Evolutionary conservation across 1,139 yeast genomes (phyloP).

Genomic region (Arxiozyma telluris): DNA sequence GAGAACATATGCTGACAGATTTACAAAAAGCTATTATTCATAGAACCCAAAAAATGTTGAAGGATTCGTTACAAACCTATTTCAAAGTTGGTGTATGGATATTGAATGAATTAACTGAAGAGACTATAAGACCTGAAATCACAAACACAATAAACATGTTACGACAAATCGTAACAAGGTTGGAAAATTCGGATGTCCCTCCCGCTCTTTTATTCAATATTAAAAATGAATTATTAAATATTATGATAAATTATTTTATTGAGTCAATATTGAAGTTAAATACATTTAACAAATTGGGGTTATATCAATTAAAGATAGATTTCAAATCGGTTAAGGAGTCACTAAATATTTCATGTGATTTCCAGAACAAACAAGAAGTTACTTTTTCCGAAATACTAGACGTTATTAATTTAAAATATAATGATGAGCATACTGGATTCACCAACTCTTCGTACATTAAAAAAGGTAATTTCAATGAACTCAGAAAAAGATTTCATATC

Average conservation of each 20-base stretch:
- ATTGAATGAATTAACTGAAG: conserved; percentile 6
- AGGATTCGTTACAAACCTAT: conserved; percentile 23
- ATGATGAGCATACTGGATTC: conserved; percentile 32
- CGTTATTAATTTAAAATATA: conserved; percentile 33
- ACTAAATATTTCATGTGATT: conserved; percentile 31
- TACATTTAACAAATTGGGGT: conserved; percentile 49
- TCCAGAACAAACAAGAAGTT: conserved; percentile 33
- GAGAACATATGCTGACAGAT: conserved; percentile 16
- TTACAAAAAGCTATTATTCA: conserved; percentile 22
- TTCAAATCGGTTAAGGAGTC: conserved; percentile 38
- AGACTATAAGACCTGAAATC: conserved; percentile 21
- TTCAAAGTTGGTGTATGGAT: conserved; percentile 27
- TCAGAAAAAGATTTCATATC: conserved; percentile 21
- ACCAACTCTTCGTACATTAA: conserved; percentile 27
- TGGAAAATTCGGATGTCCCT: conserved; percentile 24
- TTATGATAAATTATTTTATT: conserved; percentile 42
- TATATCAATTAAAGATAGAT: conserved; percentile 48
- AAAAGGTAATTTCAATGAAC: conserved; percentile 23
- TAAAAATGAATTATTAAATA: conserved; percentile 37
- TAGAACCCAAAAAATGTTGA: conserved; percentile 25
- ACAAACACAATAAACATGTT: conserved; percentile 20
- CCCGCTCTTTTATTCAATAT: conserved; percentile 25
- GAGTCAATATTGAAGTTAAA: conserved; percentile 58
- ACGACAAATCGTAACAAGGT: conserved; percentile 27
- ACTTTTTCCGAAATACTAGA: conserved; percentile 34